These are phyloP conservation scores for Endothia cerciana DNA, from an alignment of 2,329 filamentous ascomycete genomes.

Conservation along the genomic window DNA sequence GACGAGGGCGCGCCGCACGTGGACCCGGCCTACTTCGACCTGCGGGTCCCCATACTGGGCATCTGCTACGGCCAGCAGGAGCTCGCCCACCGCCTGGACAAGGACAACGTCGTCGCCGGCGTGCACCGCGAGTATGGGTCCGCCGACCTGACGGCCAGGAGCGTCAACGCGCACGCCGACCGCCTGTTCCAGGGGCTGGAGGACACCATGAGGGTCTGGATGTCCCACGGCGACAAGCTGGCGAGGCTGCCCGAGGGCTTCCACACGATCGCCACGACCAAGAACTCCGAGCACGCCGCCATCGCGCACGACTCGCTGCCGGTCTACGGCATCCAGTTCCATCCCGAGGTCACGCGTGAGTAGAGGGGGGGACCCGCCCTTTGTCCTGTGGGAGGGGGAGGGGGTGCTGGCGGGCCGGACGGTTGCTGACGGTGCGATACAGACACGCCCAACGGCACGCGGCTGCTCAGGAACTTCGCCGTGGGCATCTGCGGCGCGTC, in stretches of 20 bases:
- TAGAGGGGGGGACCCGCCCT: neutral
- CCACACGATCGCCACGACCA: conserved; percentile 71
- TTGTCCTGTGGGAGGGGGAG: too few relatives aligned
- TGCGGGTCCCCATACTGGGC: conserved; percentile 62
- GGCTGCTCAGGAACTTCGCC: conserved; percentile 81
- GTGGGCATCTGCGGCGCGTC: conserved; percentile 78
- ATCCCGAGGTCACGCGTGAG: conserved; percentile 69
- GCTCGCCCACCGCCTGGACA: conserved; percentile 27
- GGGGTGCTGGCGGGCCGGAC: too few relatives aligned
- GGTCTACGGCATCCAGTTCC: conserved; percentile 85
- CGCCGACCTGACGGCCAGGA: conserved; percentile 59
- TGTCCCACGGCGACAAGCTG: conserved; percentile 91
- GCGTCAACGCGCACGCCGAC: conserved; percentile 65
- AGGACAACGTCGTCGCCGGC: conserved; percentile 26
- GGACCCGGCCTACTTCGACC: conserved; percentile 79
- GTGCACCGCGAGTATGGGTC: conserved; percentile 26
- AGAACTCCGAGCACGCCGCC: conserved; percentile 78
- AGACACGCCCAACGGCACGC: conserved; percentile 59
- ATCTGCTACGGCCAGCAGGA: conserved; percentile 30
- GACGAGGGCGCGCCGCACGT: conserved; percentile 74
- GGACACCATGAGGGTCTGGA: conserved; percentile 65
- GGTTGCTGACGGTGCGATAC: neutral
- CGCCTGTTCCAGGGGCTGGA: conserved; percentile 77
- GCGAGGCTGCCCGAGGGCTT: conserved; percentile 74
- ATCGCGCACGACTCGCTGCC: conserved; percentile 74